These are phyloP conservation scores for Arthroderma uncinatum DNA, from an alignment of 2,329 filamentous ascomycete species.

Conservation along the genomic window DNA sequence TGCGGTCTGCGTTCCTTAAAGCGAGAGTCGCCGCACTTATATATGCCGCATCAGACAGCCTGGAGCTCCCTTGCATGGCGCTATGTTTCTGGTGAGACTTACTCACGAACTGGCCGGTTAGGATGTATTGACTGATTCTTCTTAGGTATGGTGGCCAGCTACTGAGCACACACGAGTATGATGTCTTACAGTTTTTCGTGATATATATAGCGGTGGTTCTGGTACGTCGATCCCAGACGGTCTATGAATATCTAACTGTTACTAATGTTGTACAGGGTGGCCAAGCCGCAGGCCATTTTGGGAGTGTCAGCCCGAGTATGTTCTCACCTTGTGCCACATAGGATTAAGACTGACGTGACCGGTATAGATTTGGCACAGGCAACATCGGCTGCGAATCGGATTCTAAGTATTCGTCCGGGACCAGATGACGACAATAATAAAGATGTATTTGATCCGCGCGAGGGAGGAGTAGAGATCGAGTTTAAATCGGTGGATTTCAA, in stretches of 20 bases:
- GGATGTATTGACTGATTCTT: not conserved
- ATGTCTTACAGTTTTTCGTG: conserved; percentile 41
- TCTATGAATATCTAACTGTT: not conserved
- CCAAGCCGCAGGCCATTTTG: conserved; percentile 55
- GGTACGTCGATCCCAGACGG: conserved; percentile 1
- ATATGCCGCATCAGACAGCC: conserved; percentile 59
- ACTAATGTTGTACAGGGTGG: conserved; percentile 40
- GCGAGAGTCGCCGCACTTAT: conserved; percentile 52
- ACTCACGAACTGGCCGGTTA: not conserved
- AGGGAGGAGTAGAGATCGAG: conserved; percentile 23
- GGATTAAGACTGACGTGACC: not conserved
- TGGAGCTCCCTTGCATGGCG: conserved; percentile 53
- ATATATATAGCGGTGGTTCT: conserved; percentile 55
- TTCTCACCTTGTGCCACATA: not conserved
- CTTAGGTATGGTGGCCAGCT: conserved; percentile 56
- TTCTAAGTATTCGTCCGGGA: conserved; percentile 22
- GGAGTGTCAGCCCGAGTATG: conserved; percentile 52
- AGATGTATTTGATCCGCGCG: not conserved
- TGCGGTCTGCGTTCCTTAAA: conserved; percentile 48
- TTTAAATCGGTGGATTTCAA: conserved; percentile 27
- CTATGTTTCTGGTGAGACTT: conserved; percentile 45
- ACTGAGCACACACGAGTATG: conserved; percentile 42
- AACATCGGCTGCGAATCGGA: conserved; percentile 28
- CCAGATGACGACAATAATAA: not conserved
- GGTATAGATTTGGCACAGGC: conserved; percentile 27